Evolutionary conservation across 2,329 filamentous ascomycete genomes (phyloP).

Genomic region (Talaromyces rugulosus): DNA sequence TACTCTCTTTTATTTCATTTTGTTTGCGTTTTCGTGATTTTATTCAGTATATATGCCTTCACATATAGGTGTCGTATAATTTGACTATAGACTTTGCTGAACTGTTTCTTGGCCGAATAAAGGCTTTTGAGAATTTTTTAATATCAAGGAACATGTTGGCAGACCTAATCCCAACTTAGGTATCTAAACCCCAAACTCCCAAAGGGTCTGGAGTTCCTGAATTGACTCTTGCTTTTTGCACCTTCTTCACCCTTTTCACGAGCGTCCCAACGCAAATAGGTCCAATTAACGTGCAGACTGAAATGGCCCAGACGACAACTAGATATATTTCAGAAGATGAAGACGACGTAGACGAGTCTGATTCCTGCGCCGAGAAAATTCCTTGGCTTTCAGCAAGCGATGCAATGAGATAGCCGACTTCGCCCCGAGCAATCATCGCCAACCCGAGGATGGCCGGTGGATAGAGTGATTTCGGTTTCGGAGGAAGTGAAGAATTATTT

Average conservation of each 20-base stretch:
- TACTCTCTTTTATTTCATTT: neutral
- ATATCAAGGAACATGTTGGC: neutral
- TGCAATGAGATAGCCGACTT: slow-evolving; percentile 74
- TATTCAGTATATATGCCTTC: neutral
- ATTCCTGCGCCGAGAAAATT: slow-evolving; percentile 32
- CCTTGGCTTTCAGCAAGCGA: slow-evolving; percentile 58
- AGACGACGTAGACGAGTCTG: neutral
- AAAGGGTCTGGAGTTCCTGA: slow-evolving; percentile 30
- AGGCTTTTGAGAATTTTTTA: neutral
- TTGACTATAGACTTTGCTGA: neutral
- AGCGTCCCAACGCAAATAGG: slow-evolving; percentile 48
- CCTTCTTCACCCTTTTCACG: slow-evolving; percentile 40
- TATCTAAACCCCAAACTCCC: slow-evolving; percentile 35
- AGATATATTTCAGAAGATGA: slow-evolving; percentile 45
- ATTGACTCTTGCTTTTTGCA: slow-evolving; percentile 25
- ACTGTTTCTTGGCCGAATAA: neutral
- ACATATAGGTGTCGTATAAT: neutral
- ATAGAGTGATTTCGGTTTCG: slow-evolving; percentile 60
- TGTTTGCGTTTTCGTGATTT: neutral
- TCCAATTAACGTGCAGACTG: slow-evolving; percentile 51
- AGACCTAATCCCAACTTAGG: slow-evolving; percentile 14
- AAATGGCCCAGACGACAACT: slow-evolving; percentile 52
- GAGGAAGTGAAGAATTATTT: slow-evolving; percentile 17
- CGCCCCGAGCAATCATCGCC: slow-evolving; percentile 72
- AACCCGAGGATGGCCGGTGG: slow-evolving; percentile 62